Percentiles rank a stretch among this genome's conserved stretches.
Evolutionary conservation across 768 basidiomycete genomes (phyloP).

Genomic region (Leccinellum albellum): DNA sequence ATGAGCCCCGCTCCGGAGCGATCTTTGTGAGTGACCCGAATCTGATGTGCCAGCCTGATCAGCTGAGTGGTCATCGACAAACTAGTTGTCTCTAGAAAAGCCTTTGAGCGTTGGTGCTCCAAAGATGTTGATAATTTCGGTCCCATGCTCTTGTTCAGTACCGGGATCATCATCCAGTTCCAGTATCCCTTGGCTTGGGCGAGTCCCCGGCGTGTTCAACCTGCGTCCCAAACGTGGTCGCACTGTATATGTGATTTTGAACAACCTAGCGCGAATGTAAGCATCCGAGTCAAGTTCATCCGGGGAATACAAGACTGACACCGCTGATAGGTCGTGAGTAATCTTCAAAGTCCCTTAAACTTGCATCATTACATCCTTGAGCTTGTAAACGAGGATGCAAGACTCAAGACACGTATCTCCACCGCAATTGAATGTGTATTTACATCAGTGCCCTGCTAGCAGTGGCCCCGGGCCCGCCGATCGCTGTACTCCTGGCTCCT

Average conservation of each 20-base stretch:
- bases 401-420: background rate
- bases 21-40: background rate
- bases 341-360: constrained; percentile 32
- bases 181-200: constrained; percentile 1
- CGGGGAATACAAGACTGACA: constrained; percentile 12
- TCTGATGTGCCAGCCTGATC: too few species aligned
- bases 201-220: constrained; percentile 21
- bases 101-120: background rate
- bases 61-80: constrained; percentile 5
- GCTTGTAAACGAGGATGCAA: constrained; percentile 27
- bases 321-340: constrained; percentile 33
- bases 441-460: too few species aligned
- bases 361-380: constrained; percentile 23
- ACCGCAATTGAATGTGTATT: too few species aligned
- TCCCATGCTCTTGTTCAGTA: constrained; percentile 4
- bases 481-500: too few species aligned
- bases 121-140: constrained; percentile 8
- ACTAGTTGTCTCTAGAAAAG: constrained; percentile 9
- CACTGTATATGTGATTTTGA: constrained; percentile 29
- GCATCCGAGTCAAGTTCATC: background rate
- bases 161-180: background rate
- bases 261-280: constrained; percentile 17
- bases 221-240: constrained; percentile 32
- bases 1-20: background rate
- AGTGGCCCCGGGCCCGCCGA: too few species aligned